A percentile compares a stretch with the other conserved stretches of the same genome.
These are phyloP conservation scores for Talaromyces liani DNA, from an alignment of 495 filamentous ascomycete genomes.

Conservation along the genomic window DNA sequence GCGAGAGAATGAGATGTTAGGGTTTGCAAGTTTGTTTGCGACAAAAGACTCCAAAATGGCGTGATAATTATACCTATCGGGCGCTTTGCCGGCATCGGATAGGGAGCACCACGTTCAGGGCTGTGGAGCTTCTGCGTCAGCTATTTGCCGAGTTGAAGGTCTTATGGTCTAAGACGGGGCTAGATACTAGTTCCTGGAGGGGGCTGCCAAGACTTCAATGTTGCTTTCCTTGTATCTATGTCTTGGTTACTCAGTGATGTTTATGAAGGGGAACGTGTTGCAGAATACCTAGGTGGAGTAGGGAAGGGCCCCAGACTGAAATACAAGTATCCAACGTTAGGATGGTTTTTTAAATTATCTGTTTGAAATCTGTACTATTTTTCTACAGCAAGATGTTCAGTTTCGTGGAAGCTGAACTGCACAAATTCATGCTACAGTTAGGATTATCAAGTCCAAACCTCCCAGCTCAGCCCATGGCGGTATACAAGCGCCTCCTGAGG, in stretches of 20 bases:
- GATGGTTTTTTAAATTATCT: background rate
- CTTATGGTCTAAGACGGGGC: background rate
- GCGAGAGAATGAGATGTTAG: background rate
- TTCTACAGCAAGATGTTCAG: background rate
- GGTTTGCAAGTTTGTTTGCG: background rate
- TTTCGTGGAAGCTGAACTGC: no score
- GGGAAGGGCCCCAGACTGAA: background rate
- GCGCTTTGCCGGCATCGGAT: background rate
- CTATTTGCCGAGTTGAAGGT: background rate
- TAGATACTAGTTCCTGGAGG: background rate
- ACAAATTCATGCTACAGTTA: background rate
- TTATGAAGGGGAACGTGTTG: no score
- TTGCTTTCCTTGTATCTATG: no score
- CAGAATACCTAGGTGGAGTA: background rate
- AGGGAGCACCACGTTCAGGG: background rate
- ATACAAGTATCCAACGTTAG: background rate
- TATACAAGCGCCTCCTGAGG: conserved; percentile 33
- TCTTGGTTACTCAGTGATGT: no score
- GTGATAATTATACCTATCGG: background rate
- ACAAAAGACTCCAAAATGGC: background rate
- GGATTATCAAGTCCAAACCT: conserved; percentile 25
- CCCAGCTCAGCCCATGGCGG: conserved; percentile 27
- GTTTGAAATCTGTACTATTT: background rate
- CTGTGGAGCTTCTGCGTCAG: background rate
- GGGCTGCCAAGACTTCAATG: no score